Base-by-base conservation (phyloP, 2,329 filamentous ascomycete genomes). In the Cercospora sp. region DNA sequence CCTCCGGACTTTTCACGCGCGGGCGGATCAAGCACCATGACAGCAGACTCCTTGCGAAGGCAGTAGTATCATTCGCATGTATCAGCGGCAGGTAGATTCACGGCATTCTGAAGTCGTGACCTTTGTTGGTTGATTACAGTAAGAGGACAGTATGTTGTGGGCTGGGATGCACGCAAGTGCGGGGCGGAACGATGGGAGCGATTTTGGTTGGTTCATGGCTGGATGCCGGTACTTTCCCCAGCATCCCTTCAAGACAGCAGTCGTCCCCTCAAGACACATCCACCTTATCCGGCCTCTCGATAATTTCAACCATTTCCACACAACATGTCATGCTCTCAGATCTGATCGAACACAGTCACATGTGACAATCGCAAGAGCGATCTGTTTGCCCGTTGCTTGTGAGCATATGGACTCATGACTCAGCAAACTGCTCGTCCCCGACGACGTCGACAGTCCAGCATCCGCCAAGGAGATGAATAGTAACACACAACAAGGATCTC, bases 1-100 rank as follows among this genome's bases (percentile, higher is more conserved):
- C 23, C 59, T 61, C 59, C 59, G 59, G 33, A 10, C 30, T 20
- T 18, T 59, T 59, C 57, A 59, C 40, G n/a, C 33, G n/a, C 23
- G 26, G 16, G n/a, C 26, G 33, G 8, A n/a, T 40, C 16, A n/a
- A 12, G 30, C 57, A 31, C 30, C 18, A 48, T 23, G 42, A 23
- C 42, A 23, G n/a, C 42, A 48, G 42, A 5, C 9, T 18, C 8
- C 18, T 48, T 48, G 42, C 42, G 42, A 48, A 13, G 16, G 16
- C 36, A 42, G 7, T 8, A n/a, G 13, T 16, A 40, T 5, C 13
- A 42, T 42, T n/a, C 16, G 36, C 36, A n/a, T n/a, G 36, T 16
- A 40, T 40, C 36, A 16, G 2, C 13, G 36, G 36, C 36, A 42
- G 36, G 36, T 42, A 23, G 4, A 48, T 48, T 18, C 10, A 16